Conservation (phyloP, 257 asterid genomes). For the Apocynum venetum region DNA sequence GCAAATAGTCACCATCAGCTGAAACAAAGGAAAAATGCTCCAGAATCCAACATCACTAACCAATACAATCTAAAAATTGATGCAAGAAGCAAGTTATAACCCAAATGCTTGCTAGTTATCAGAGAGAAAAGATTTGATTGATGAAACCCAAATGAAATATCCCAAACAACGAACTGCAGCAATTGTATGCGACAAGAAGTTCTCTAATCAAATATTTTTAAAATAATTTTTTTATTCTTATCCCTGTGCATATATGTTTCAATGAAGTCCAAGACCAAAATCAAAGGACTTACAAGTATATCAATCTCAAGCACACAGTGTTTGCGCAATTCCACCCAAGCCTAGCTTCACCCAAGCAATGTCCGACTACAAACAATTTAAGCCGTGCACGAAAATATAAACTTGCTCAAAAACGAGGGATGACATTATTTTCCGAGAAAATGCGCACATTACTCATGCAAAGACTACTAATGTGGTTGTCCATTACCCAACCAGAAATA, state of each 20-base stretch:
- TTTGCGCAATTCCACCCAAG: not conserved
- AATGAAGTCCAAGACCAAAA: not conserved
- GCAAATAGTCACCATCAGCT: not conserved
- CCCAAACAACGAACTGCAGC: not conserved
- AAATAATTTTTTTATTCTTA: not conserved
- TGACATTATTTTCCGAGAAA: not conserved
- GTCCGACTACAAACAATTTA: not conserved
- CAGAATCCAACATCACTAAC: not conserved
- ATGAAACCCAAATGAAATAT: not conserved
- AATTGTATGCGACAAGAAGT: not conserved
- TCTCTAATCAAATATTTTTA: not conserved
- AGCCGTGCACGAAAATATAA: not conserved
- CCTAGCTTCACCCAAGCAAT: not conserved
- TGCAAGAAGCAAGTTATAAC: not conserved
- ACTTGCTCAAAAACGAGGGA: conserved; percentile 1
- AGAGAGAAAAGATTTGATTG: not conserved
- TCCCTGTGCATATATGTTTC: not conserved
- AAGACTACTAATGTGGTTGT: not conserved
- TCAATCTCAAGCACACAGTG: not conserved
- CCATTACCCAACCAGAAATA: not conserved
- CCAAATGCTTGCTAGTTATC: not conserved
- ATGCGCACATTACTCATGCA: not conserved
- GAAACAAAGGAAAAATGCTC: not conserved
- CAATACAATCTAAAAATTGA: not conserved
- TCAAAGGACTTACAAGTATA: not conserved